phyloP scores from a whole-genome alignment of 306 rosid genomes.

The Castanea crenata region DNA sequence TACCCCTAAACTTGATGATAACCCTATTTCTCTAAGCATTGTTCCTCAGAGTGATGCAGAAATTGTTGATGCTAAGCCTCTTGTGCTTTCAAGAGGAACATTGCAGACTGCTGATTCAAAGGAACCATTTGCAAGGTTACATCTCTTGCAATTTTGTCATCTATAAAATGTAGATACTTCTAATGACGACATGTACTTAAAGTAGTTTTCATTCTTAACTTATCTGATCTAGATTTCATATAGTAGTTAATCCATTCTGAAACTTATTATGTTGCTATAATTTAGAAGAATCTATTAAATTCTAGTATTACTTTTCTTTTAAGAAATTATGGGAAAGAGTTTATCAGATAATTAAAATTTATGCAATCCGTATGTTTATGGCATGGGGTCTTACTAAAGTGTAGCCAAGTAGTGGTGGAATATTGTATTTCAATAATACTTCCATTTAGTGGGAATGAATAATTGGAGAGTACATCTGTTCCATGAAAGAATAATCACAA shows the following conservation, averaged over 20 bases:
- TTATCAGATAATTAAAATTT: not conserved
- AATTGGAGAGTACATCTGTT: not conserved
- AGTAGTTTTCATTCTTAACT: not conserved
- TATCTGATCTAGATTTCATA: not conserved
- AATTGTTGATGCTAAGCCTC: slow-evolving; percentile 60
- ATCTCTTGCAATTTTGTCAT: slow-evolving; percentile 10
- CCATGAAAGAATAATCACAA: not conserved
- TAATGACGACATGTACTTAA: not conserved
- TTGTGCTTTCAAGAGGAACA: slow-evolving; percentile 46
- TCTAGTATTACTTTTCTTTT: not conserved
- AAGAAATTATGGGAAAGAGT: not conserved
- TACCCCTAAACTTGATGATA: slow-evolving; percentile 47
- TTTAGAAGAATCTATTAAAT: not conserved
- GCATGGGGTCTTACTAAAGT: not conserved
- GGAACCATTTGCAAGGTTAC: slow-evolving; percentile 74
- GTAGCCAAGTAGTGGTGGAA: not conserved
- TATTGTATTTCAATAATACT: not conserved
- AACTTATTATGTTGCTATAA: no score
- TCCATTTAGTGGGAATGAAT: not conserved
- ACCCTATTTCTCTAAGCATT: slow-evolving; percentile 44
- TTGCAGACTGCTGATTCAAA: slow-evolving; percentile 45
- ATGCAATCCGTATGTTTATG: not conserved
- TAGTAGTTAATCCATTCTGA: not conserved
- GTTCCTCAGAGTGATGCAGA: slow-evolving; percentile 45
- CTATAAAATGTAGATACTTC: not conserved